These are phyloP conservation scores for Pythium diclinum DNA, from an alignment of 352 stramenopile genomes.

Conservation along the genomic window DNA sequence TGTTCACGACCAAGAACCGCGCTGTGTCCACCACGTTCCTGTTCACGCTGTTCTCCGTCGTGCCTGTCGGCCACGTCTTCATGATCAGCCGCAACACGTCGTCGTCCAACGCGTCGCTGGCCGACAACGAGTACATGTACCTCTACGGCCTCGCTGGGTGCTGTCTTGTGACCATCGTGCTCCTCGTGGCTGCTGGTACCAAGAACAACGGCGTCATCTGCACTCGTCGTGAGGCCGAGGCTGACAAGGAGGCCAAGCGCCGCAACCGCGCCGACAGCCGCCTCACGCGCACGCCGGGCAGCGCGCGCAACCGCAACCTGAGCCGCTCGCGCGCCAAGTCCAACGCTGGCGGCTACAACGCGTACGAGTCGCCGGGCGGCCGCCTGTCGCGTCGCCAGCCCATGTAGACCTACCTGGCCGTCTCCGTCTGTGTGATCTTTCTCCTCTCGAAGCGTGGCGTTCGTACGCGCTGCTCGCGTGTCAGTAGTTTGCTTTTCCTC, in stretches of 20 bases:
- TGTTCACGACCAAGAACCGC: conserved; percentile 59
- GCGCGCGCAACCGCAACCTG: conserved; percentile 48
- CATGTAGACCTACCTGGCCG: neutral
- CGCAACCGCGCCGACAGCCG: conserved; percentile 47
- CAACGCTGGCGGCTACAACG: conserved; percentile 43
- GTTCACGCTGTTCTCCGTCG: conserved; percentile 58
- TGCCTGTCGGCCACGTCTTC: conserved; percentile 51
- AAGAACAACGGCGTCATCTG: conserved; percentile 66
- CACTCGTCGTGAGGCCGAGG: conserved; percentile 42
- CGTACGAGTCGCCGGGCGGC: conserved; percentile 54
- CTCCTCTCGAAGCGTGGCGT: neutral
- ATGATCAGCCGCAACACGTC: conserved; percentile 36
- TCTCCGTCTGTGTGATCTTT: neutral
- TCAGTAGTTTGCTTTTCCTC: neutral
- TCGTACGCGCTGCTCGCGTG: too few species aligned
- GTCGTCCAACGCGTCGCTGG: conserved; percentile 23
- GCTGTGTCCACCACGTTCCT: conserved; percentile 48
- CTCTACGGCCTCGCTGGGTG: conserved; percentile 48
- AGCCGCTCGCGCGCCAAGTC: conserved; percentile 62
- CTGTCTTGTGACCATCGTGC: conserved; percentile 39
- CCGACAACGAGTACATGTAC: conserved; percentile 49
- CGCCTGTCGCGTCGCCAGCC: conserved; percentile 18
- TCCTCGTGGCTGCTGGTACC: conserved; percentile 49
- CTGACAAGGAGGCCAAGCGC: conserved; percentile 33
- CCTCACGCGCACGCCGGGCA: conserved; percentile 39